phyloP scores from a whole-genome alignment of 2,329 filamentous ascomycete species.

The Calonectria pseudoreteaudii region DNA sequence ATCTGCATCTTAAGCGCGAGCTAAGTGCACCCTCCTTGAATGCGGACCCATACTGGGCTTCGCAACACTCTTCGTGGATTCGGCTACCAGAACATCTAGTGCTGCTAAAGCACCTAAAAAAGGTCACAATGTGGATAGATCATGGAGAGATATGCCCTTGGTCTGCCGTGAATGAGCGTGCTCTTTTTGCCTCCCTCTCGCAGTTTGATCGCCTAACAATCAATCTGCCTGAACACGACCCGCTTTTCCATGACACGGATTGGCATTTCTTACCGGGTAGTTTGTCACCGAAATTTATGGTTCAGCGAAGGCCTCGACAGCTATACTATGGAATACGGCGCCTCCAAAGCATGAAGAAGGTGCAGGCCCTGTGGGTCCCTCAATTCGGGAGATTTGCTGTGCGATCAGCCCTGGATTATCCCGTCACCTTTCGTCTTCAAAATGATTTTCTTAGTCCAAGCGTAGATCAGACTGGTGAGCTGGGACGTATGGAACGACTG shows the following conservation, averaged over 20 bases:
- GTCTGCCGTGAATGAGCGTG: not conserved
- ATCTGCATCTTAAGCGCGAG: not conserved
- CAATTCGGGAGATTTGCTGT: not conserved
- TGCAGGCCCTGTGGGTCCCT: not conserved
- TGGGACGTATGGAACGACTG: not conserved
- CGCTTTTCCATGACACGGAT: not conserved
- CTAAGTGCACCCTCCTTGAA: not conserved
- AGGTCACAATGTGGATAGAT: not conserved
- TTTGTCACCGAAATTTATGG: not conserved
- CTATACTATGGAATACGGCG: not conserved
- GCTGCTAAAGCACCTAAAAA: not conserved
- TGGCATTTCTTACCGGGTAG: not conserved
- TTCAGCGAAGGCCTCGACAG: not conserved
- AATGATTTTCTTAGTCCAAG: not conserved
- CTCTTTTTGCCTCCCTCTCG: not conserved
- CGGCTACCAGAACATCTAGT: not conserved
- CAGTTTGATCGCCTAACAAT: not conserved
- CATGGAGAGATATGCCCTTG: not conserved
- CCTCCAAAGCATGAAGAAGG: not conserved
- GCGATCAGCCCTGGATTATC: not conserved
- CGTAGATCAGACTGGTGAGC: not conserved
- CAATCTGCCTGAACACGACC: not conserved
- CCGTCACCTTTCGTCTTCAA: not conserved
- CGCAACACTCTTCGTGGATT: not conserved
- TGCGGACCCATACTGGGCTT: not conserved